Percentiles rank a stretch among this genome's conserved stretches.
These are phyloP conservation scores for Pseudotulostoma volvatum DNA, from an alignment of 495 filamentous ascomycete species.

Conservation along the genomic window DNA sequence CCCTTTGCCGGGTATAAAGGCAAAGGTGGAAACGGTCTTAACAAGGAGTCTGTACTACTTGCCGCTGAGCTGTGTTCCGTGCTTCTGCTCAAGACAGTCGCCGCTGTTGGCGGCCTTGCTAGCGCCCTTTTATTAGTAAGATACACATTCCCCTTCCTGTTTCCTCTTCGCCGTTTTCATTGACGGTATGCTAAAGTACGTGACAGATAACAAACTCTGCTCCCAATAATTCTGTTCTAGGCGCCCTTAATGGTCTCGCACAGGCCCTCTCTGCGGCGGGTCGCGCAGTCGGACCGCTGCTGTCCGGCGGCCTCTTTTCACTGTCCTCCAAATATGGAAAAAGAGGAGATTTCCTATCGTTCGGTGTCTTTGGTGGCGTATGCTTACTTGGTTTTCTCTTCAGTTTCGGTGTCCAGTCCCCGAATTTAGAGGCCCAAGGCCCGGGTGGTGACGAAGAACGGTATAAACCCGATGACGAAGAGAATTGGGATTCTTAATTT, in stretches of 20 bases:
- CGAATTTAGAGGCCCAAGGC: slow-evolving; percentile 42
- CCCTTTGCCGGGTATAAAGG: slow-evolving; percentile 72
- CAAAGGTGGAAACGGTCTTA: slow-evolving; percentile 29
- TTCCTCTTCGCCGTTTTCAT: neutral
- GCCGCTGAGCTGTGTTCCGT: slow-evolving; percentile 56
- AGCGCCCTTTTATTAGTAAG: slow-evolving; percentile 72
- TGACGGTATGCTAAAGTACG: neutral
- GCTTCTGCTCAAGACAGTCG: slow-evolving; percentile 74
- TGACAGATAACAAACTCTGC: slow-evolving; percentile 80
- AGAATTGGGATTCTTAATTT: too few species aligned
- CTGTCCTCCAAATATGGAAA: slow-evolving; percentile 47
- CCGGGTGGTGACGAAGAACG: slow-evolving; percentile 36
- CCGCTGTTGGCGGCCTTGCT: slow-evolving; percentile 75
- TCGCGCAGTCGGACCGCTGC: slow-evolving; percentile 72
- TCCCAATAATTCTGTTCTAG: slow-evolving; percentile 69
- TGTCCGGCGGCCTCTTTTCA: slow-evolving; percentile 73
- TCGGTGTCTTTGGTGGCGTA: slow-evolving; percentile 67
- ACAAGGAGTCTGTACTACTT: slow-evolving; percentile 45
- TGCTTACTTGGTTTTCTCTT: slow-evolving; percentile 60
- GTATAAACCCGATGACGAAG: slow-evolving; percentile 36
- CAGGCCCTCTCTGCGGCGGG: slow-evolving; percentile 89
- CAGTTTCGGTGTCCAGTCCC: slow-evolving; percentile 52
- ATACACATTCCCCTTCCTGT: slow-evolving; percentile 5
- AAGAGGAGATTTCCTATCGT: slow-evolving; percentile 73
- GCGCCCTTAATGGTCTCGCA: slow-evolving; percentile 82